Evolutionary conservation across 2,329 filamentous ascomycete genomes (phyloP).

Genomic region (Fusarium clavum): DNA sequence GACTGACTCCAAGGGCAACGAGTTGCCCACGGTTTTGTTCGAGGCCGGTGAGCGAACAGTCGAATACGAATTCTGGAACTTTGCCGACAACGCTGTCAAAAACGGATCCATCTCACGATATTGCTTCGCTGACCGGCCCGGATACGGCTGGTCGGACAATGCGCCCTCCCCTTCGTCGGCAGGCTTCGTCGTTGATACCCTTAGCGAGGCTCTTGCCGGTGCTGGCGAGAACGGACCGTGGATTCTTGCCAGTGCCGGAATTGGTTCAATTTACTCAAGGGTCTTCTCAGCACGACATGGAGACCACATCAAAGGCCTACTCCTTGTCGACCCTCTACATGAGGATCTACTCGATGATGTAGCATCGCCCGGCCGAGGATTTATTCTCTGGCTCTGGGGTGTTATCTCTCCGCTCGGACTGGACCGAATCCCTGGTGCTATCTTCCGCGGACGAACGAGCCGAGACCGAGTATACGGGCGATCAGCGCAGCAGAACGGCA

Average conservation of each 20-base stretch:
- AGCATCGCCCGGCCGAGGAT: constrained; percentile 76
- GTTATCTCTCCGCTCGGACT: constrained; percentile 88
- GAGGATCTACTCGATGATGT: constrained; percentile 82
- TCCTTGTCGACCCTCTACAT: constrained; percentile 89
- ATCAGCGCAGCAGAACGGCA: constrained; percentile 81
- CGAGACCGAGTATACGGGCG: constrained; percentile 88
- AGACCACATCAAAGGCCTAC: constrained; percentile 77
- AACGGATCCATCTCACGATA: constrained; percentile 89
- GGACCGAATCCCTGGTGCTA: constrained; percentile 80
- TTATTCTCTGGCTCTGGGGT: constrained; percentile 87
- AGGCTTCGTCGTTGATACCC: constrained; percentile 88
- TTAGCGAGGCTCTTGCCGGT: constrained; percentile 85
- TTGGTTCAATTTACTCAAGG: constrained; percentile 88
- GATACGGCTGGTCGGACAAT: constrained; percentile 87
- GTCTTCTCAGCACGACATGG: constrained; percentile 90
- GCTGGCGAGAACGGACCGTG: constrained; percentile 89
- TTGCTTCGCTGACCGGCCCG: constrained; percentile 95
- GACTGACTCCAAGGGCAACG: constrained; percentile 62
- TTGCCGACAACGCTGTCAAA: constrained; percentile 78
- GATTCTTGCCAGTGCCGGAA: constrained; percentile 86
- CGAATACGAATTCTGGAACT: constrained; percentile 81
- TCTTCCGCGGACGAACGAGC: constrained; percentile 83
- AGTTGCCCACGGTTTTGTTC: constrained; percentile 82
- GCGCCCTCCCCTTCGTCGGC: constrained; percentile 93
- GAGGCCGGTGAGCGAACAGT: constrained; percentile 86